Percentiles rank a stretch among this genome's conserved stretches.
phyloP scores from a whole-genome alignment of 1,284 basidiomycete species.

The Agroathelia rolfsii region DNA sequence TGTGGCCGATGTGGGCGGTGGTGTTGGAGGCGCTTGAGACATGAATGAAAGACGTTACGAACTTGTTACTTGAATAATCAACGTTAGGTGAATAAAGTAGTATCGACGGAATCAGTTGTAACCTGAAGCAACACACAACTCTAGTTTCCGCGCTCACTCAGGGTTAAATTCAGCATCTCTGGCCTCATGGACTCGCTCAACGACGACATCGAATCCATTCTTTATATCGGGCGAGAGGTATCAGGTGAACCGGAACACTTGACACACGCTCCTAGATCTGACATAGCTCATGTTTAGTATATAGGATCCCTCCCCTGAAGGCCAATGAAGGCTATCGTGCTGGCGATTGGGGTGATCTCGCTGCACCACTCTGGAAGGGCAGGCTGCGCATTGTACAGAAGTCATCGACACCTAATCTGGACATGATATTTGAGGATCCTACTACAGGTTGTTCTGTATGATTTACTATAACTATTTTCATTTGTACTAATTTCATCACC shows the following conservation, averaged over 20 bases:
- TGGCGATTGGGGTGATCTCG: conserved; percentile 79
- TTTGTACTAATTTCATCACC: conserved; percentile 5
- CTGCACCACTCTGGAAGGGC: conserved; percentile 81
- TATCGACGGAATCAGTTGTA: no score
- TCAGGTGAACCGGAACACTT: conserved; percentile 43
- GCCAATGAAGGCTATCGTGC: conserved; percentile 81
- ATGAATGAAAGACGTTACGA: conserved; percentile 25
- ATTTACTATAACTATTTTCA: conserved; percentile 7
- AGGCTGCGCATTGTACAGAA: conserved; percentile 79
- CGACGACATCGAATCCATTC: conserved; percentile 75
- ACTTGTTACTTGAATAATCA: no score
- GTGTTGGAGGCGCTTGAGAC: conserved; percentile 44
- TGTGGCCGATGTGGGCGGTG: conserved; percentile 41
- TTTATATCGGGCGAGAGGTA: conserved; percentile 79
- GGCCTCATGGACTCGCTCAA: conserved; percentile 44
- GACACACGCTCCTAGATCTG: conserved; percentile 12
- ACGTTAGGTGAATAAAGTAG: no score
- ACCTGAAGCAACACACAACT: no score
- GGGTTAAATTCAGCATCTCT: no score
- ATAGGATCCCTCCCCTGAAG: conserved; percentile 75
- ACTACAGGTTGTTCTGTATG: conserved; percentile 47
- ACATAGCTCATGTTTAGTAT: conserved; percentile 37
- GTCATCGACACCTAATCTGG: conserved; percentile 43
- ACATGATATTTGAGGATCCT: conserved; percentile 66
- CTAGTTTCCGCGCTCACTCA: no score